Percentiles rank a stretch among this genome's conserved stretches.
Conservation (phyloP, 2,329 filamentous ascomycete species). For the Chrysoporthe cubensis region DNA sequence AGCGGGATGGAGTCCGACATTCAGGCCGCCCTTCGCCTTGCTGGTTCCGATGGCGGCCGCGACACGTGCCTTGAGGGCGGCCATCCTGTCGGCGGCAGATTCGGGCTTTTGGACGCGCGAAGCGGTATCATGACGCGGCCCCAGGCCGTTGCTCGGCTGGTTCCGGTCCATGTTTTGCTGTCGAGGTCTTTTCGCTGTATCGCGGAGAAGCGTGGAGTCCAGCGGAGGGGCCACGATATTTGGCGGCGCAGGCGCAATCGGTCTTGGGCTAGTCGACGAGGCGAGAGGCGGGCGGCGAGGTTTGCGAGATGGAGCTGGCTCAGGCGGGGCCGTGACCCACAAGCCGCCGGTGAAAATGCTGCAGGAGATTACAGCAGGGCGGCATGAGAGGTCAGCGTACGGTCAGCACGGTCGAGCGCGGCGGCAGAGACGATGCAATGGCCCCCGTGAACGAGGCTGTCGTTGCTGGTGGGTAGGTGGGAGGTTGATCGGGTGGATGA, state of each 20-base stretch:
- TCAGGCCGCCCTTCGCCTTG: conserved; percentile 70
- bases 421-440: not conserved
- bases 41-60: conserved; percentile 70
- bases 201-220: not conserved
- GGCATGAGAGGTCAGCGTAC: not conserved
- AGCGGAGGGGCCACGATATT: conserved; percentile 10
- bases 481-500: not conserved
- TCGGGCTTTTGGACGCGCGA: conserved; percentile 60
- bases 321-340: not conserved
- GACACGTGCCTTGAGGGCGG: conserved; percentile 78
- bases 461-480: not conserved
- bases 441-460: not conserved
- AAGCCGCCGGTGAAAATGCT: not conserved
- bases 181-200: no score
- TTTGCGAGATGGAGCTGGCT: not conserved
- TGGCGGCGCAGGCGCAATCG: not conserved
- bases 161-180: conserved; percentile 54
- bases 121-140: conserved; percentile 57
- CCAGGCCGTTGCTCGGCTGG: conserved; percentile 50
- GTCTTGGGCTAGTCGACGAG: not conserved
- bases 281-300: not conserved
- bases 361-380: not conserved
- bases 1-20: conserved; percentile 77
- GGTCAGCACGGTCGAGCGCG: not conserved
- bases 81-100: conserved; percentile 67